A percentile compares a stretch with the other conserved stretches of the same genome.
Conservation (phyloP, 306 rosid genomes). For the Vigna unguiculata region DNA sequence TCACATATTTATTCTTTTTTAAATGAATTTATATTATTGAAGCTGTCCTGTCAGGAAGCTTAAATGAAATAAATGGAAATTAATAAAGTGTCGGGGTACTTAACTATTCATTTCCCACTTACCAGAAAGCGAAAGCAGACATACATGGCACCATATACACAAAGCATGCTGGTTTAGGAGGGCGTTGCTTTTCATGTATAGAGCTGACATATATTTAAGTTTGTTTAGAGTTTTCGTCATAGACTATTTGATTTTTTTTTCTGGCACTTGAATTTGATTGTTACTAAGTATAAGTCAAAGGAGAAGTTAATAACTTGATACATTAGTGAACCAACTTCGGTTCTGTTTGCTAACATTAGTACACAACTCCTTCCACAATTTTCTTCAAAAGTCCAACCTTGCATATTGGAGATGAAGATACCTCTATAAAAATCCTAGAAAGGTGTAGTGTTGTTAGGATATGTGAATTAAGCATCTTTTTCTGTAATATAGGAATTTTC, state of each 20-base stretch:
- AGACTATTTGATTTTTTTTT: constrained; percentile 4
- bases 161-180: background rate
- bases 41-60: constrained; percentile 27
- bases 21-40: constrained; percentile 9
- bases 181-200: constrained; percentile 23
- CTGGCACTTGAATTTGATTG: constrained; percentile 6
- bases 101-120: background rate
- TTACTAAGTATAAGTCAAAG: constrained; percentile 40
- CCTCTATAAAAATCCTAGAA: no score
- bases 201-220: constrained; percentile 25
- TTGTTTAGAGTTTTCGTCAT: constrained; percentile 47
- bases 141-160: no score
- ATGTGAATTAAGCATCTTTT: background rate
- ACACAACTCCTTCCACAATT: background rate
- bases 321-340: constrained; percentile 40
- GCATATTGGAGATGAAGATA: no score
- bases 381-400: constrained; percentile 27
- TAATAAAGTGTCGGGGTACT: constrained; percentile 25
- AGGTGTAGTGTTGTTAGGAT: background rate
- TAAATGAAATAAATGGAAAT: constrained; percentile 29
- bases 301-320: constrained; percentile 46
- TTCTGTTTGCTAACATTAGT: background rate
- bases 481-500: background rate
- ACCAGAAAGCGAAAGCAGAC: no score
- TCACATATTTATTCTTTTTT: background rate